These are phyloP conservation scores for Aureobasidium uvarum DNA, from an alignment of 2,329 filamentous ascomycete genomes.

Conservation along the genomic window DNA sequence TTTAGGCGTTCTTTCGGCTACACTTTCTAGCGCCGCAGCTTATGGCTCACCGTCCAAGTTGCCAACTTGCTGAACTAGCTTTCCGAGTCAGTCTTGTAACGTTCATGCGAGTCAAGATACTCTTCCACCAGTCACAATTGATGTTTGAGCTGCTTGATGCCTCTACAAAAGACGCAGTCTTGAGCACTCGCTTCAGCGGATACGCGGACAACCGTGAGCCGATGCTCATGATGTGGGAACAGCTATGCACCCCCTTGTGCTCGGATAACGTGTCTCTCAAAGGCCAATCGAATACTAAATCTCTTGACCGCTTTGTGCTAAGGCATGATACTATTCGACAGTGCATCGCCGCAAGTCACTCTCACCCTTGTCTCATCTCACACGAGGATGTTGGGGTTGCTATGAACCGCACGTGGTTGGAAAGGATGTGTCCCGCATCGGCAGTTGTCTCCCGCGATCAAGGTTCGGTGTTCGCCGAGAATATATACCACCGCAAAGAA, in stretches of 20 bases:
- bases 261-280: not conserved
- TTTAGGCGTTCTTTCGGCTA: slow-evolving; percentile 1
- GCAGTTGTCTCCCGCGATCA: slow-evolving; percentile 2
- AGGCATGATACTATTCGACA: not conserved
- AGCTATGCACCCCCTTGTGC: not conserved
- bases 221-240: not conserved
- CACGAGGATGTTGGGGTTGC: not conserved
- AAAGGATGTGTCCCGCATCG: not conserved
- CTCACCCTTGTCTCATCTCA: slow-evolving; percentile 1
- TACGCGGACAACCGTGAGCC: not conserved
- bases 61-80: not conserved
- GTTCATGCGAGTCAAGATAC: not conserved
- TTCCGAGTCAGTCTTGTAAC: slow-evolving; percentile 1
- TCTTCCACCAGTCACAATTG: not conserved
- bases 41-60: not conserved
- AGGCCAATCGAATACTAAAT: not conserved
- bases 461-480: not conserved
- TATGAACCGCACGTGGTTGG: slow-evolving; percentile 8
- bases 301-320: not conserved
- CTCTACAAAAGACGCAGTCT: not conserved
- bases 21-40: slow-evolving; percentile 9
- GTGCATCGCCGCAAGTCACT: not conserved
- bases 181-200: not conserved
- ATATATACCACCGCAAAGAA: not conserved
- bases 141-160: not conserved